Percentiles rank a stretch among this genome's conserved stretches.
phyloP scores from a whole-genome alignment of 345 rosid species.

The Chamaenerion angustifolium region DNA sequence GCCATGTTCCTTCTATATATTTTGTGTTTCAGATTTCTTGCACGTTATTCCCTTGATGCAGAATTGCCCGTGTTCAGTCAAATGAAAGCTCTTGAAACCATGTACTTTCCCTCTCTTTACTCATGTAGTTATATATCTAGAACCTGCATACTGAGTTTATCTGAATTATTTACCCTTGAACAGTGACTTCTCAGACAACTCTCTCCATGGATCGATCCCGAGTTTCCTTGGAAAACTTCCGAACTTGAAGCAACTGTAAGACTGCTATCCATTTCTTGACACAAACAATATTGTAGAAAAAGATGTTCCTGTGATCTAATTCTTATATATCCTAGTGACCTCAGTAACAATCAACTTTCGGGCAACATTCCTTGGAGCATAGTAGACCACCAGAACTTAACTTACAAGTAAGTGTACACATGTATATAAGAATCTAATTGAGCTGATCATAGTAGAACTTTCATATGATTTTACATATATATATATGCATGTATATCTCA shows the following conservation, averaged over 20 bases:
- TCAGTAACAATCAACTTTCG: conserved; percentile 3
- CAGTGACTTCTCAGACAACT: conserved; percentile 5
- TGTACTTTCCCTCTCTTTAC: conserved; percentile 1
- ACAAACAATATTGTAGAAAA: too few species aligned
- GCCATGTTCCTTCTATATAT: not conserved
- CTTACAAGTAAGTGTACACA: conserved; percentile 3
- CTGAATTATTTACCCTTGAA: not conserved
- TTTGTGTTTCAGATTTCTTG: conserved; percentile 1
- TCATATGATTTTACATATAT: too few species aligned
- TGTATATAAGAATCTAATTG: not conserved
- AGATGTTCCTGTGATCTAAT: too few species aligned
- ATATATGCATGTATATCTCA: not conserved
- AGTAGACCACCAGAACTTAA: not conserved
- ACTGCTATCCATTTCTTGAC: too few species aligned
- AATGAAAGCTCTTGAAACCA: conserved; percentile 8
- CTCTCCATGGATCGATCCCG: conserved; percentile 5
- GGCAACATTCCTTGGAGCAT: conserved; percentile 7
- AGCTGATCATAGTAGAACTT: not conserved
- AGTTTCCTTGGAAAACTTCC: conserved; percentile 8
- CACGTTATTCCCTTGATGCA: conserved; percentile 1
- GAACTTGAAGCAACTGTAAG: conserved; percentile 5
- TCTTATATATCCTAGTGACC: conserved; percentile 2
- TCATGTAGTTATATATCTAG: too few species aligned
- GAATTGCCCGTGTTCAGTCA: conserved; percentile 6
- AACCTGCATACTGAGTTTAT: not conserved